Percentiles rank a stretch among this genome's conserved stretches.
These are phyloP conservation scores for Tetrahymena borealis DNA, from an alignment of 73 alveolate genomes.

Conservation along the genomic window DNA sequence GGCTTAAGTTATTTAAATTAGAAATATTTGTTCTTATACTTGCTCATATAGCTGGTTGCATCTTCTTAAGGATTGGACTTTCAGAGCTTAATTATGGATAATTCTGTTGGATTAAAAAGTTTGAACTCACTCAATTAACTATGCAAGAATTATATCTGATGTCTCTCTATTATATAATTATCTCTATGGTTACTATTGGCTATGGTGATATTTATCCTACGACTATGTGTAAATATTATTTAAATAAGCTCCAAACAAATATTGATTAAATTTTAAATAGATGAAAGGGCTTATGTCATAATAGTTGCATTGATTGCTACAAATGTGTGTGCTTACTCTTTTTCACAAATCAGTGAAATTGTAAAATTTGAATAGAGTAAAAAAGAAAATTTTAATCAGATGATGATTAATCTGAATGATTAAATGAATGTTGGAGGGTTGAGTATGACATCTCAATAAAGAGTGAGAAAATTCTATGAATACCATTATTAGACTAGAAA, in stretches of 20 bases:
- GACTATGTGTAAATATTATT: background rate
- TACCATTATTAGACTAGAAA: background rate
- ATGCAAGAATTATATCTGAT: background rate
- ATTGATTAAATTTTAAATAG: background rate
- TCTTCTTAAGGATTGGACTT: background rate
- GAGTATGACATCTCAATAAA: background rate
- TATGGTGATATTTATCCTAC: background rate
- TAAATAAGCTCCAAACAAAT: background rate
- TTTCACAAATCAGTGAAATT: background rate
- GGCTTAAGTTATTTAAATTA: background rate
- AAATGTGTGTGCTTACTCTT: background rate
- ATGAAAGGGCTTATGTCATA: background rate
- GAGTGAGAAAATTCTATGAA: background rate
- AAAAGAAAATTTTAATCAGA: background rate
- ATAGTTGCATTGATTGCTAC: background rate
- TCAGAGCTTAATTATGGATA: background rate
- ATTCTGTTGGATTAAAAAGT: background rate
- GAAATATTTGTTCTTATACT: background rate
- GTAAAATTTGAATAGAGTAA: background rate
- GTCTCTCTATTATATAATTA: background rate
- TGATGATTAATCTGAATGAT: background rate
- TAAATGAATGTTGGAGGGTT: background rate
- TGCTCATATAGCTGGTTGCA: background rate
- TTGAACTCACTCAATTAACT: background rate
- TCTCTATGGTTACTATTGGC: background rate